Conservation (phyloP, 768 basidiomycete genomes). For the Gymnopilus junonius region DNA sequence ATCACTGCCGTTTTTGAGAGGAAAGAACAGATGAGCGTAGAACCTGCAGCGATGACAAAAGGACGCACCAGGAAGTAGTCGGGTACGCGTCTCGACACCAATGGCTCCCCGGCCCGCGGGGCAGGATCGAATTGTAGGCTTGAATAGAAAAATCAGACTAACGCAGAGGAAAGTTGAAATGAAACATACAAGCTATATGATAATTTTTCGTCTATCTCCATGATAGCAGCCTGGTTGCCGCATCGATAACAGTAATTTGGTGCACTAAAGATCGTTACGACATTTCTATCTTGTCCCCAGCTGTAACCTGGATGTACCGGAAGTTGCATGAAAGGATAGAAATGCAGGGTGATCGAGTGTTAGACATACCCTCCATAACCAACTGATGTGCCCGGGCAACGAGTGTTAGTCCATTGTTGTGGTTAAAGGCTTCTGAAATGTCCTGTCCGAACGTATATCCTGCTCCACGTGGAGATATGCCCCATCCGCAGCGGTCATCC, state of each 20-base stretch:
- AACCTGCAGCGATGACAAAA: neutral
- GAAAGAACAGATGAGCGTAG: neutral
- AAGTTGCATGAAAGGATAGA: neutral
- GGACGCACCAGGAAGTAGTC: conserved; percentile 88
- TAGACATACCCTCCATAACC: conserved; percentile 89
- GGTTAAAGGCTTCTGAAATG: conserved; percentile 98
- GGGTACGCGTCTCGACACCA: conserved; percentile 94
- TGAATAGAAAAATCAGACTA: neutral
- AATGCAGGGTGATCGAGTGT: neutral
- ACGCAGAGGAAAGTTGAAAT: neutral
- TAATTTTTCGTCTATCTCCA: conserved; percentile 99
- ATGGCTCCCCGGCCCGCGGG: conserved; percentile 96
- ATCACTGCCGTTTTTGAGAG: conserved; percentile 20
- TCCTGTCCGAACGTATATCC: conserved; percentile 99
- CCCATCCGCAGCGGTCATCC: conserved; percentile 99
- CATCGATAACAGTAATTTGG: conserved; percentile 99
- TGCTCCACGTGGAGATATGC: conserved; percentile 97
- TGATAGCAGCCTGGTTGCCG: conserved; percentile 99
- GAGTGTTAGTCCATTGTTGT: conserved; percentile 97
- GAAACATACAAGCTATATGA: conserved; percentile 86
- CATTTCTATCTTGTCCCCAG: conserved; percentile 99
- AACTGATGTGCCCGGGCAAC: conserved; percentile 94
- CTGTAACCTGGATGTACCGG: conserved; percentile 66
- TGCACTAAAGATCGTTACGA: conserved; percentile 99
- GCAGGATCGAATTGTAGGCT: conserved; percentile 99